Conservation (phyloP, 1,139 yeast species). For the Diutina pseudorugosa region DNA sequence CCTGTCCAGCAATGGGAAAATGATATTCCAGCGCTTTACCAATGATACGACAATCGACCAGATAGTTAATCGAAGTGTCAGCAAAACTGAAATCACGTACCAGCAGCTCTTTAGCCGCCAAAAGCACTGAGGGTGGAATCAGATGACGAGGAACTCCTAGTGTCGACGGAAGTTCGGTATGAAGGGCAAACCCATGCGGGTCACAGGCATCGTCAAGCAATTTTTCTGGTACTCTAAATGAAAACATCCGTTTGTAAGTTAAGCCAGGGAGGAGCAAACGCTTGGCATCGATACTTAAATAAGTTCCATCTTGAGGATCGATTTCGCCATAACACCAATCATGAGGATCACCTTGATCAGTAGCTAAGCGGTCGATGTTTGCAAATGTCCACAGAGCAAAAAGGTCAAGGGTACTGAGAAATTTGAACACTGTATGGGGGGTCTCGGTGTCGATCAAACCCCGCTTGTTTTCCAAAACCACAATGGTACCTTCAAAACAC, state of each 20-base stretch:
- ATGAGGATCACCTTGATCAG: constrained; percentile 36
- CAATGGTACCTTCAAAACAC: constrained; percentile 20
- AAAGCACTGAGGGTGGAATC: neutral
- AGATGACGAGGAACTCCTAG: constrained; percentile 13
- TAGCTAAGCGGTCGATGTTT: constrained; percentile 29
- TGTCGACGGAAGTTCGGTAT: constrained; percentile 28
- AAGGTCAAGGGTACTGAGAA: constrained; percentile 32
- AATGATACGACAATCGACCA: constrained; percentile 28
- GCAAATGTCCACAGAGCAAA: constrained; percentile 39
- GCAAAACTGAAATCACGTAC: constrained; percentile 23
- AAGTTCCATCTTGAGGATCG: constrained; percentile 30
- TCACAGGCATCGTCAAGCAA: constrained; percentile 29
- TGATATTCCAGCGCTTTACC: constrained; percentile 29
- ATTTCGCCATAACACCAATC: constrained; percentile 39
- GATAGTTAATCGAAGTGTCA: constrained; percentile 23
- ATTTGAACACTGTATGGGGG: constrained; percentile 13
- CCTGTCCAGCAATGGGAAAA: constrained; percentile 9
- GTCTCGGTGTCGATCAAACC: constrained; percentile 20
- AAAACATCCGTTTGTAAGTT: constrained; percentile 27
- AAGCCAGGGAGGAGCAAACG: constrained; percentile 19
- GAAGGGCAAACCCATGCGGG: constrained; percentile 20
- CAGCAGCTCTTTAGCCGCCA: neutral
- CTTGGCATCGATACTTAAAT: constrained; percentile 20
- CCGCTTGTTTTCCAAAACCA: constrained; percentile 15
- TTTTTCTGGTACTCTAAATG: constrained; percentile 28